These are phyloP conservation scores for Rhizophagus clarus DNA, from an alignment of 192 early-diverging fungal genomes.

Conservation along the genomic window DNA sequence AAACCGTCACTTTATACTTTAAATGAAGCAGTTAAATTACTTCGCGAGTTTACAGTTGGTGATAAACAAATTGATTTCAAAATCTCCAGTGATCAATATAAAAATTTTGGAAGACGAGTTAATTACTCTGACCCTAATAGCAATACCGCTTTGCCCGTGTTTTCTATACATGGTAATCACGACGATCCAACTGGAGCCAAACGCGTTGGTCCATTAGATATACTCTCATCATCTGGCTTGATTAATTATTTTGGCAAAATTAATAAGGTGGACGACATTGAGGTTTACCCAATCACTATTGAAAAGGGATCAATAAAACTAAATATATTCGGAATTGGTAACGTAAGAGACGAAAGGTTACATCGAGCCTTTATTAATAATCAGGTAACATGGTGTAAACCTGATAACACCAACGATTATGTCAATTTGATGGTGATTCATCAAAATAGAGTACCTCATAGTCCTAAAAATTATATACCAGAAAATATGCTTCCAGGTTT, in stretches of 20 bases:
- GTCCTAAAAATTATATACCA: slow-evolving; percentile 84
- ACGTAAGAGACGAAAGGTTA: slow-evolving; percentile 89
- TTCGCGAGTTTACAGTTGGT: slow-evolving; percentile 72
- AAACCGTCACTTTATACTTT: slow-evolving; percentile 80
- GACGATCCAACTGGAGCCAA: slow-evolving; percentile 85
- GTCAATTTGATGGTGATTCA: slow-evolving; percentile 92
- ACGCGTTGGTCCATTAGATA: slow-evolving; percentile 71
- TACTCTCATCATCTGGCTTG: slow-evolving; percentile 75
- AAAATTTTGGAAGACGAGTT: background rate
- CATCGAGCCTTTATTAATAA: slow-evolving; percentile 73
- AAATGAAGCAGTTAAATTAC: slow-evolving; percentile 67
- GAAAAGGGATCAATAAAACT: slow-evolving; percentile 76
- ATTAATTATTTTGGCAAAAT: slow-evolving; percentile 94
- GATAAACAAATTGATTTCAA: slow-evolving; percentile 66
- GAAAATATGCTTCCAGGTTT: slow-evolving; percentile 82
- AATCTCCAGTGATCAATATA: slow-evolving; percentile 74
- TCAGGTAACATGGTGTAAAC: slow-evolving; percentile 74
- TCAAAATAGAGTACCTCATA: slow-evolving; percentile 88
- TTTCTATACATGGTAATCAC: slow-evolving; percentile 97
- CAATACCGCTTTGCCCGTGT: slow-evolving; percentile 85
- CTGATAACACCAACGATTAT: slow-evolving; percentile 71
- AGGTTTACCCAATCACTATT: slow-evolving; percentile 79
- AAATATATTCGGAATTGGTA: slow-evolving; percentile 90
- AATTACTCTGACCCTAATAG: slow-evolving; percentile 69
- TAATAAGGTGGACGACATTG: slow-evolving; percentile 71